These are phyloP conservation scores for Aspergillus kassunensis DNA, from an alignment of 495 filamentous ascomycete species.

Conservation along the genomic window DNA sequence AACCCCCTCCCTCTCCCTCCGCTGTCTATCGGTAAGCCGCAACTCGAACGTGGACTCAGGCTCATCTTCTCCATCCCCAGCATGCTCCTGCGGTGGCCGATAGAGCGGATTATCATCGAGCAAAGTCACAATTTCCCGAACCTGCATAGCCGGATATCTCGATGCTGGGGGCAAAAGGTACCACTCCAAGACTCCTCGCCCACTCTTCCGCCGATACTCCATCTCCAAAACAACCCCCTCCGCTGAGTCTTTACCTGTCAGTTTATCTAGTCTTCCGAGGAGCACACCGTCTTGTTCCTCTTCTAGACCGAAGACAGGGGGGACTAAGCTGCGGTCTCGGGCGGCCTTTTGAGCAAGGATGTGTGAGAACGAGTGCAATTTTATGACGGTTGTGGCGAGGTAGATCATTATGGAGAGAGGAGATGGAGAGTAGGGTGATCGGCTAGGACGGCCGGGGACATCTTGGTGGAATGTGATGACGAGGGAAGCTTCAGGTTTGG, in stretches of 20 bases:
- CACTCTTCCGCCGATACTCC: slow-evolving; percentile 78
- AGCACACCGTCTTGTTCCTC: slow-evolving; percentile 74
- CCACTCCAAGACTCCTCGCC: slow-evolving; percentile 69
- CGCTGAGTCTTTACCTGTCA: slow-evolving; percentile 40
- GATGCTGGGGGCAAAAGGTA: slow-evolving; percentile 61
- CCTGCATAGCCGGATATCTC: slow-evolving; percentile 28
- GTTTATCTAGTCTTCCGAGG: slow-evolving; percentile 45
- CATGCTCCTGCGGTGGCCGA: slow-evolving; percentile 40
- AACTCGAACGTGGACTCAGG: slow-evolving; percentile 75
- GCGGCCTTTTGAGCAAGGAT: slow-evolving; percentile 63
- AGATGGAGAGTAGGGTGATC: slow-evolving; percentile 59
- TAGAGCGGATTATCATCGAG: slow-evolving; percentile 77
- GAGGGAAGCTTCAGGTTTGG: slow-evolving; percentile 37
- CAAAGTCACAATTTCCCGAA: slow-evolving; percentile 56
- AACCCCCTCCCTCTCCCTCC: slow-evolving; percentile 76
- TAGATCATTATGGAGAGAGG: slow-evolving; percentile 59
- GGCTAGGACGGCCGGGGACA: slow-evolving; percentile 48
- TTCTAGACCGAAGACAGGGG: slow-evolving; percentile 71
- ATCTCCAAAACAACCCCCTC: slow-evolving; percentile 73
- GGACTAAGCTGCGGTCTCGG: slow-evolving; percentile 61
- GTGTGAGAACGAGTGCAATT: slow-evolving; percentile 62
- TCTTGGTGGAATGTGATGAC: slow-evolving; percentile 46
- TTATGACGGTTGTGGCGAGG: slow-evolving; percentile 65
- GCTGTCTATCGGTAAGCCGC: slow-evolving; percentile 85
- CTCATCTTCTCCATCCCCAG: slow-evolving; percentile 40